Base-by-base conservation (phyloP, 2,329 filamentous ascomycete genomes). In the Ascochyta lentis region DNA sequence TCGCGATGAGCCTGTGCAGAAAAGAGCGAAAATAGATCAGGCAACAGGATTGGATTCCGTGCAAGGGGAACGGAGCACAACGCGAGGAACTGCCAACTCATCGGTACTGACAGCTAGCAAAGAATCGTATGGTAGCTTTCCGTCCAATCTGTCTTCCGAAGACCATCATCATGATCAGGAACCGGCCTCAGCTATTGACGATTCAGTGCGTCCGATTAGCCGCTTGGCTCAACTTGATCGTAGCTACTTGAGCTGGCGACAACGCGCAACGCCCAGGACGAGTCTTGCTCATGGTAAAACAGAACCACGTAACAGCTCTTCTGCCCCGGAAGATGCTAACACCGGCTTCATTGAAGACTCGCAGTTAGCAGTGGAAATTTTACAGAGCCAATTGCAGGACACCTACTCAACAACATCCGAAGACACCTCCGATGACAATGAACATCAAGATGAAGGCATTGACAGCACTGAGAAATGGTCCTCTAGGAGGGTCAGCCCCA, bases 381-480 rank as follows among this genome's bases (percentile, higher is more conserved):
- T 81, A 9, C 73, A 80, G 56, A 80, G 76, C 42, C 77, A 81
- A 41, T 46, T 80, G 1, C 57, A 65, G 22, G 71, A 74, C 22
- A 44, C 39, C 10, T 59, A 51, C 34, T 70, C 64, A 3, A 53
- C 55, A 7, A 66, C 63, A 16, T 65, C 58, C 7, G 64, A 64
- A 19, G 63, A 69, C 44, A 64, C 63, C n/a, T 64, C 58, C 3
- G 68, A 67, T 16, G 63, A 67, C 39, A 54, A 54, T 2, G 48
- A 29, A 8, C 22, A 47, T 40, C 45, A 7, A n/a, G 37, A 37
- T 5, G 27, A 41, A 3, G n/a, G 1, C 15, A 10, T 19, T 24
- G 37, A 6, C 35, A 19, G 23, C 3, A 46, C 41, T 9, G 46
- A 49, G 10, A 23, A 43, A 9, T 4, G 8, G 5, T 7, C 24